These are phyloP conservation scores for Ceratobasidium theobromae DNA, from an alignment of 1,284 basidiomycete genomes.

Conservation along the genomic window DNA sequence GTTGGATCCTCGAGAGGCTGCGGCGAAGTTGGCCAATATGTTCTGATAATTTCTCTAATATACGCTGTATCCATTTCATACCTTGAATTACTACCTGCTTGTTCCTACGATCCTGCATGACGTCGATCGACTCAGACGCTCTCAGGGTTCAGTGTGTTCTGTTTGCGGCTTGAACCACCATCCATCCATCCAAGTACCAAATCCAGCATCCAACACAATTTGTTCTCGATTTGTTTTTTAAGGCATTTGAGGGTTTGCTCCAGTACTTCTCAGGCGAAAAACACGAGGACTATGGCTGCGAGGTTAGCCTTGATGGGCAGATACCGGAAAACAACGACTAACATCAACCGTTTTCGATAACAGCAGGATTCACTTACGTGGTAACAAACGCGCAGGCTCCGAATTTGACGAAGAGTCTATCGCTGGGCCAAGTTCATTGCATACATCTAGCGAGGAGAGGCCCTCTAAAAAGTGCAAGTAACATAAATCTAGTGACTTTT, in stretches of 20 bases:
- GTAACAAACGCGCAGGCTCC: constrained; percentile 10
- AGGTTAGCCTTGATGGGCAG: background rate
- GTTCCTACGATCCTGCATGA: background rate
- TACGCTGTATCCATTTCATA: background rate
- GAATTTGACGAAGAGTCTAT: constrained; percentile 4
- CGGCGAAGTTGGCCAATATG: constrained; percentile 84
- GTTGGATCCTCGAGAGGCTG: constrained; percentile 78
- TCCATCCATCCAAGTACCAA: constrained; percentile 19
- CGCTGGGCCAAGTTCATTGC: constrained; percentile 1
- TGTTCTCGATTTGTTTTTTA: background rate
- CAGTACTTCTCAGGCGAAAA: background rate
- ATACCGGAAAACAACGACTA: background rate
- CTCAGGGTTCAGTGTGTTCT: background rate
- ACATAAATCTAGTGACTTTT: no score
- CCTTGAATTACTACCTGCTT: constrained; percentile 6
- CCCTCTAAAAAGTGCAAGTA: constrained; percentile 21
- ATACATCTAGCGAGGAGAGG: background rate
- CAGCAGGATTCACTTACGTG: constrained; percentile 18
- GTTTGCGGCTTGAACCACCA: background rate
- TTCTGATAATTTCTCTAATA: constrained; percentile 50
- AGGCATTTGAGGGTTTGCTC: background rate
- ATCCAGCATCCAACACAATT: constrained; percentile 23
- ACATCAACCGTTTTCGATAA: background rate
- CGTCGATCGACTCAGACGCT: background rate
- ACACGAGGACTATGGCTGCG: constrained; percentile 28